These are phyloP conservation scores for Penicillium subrubescens DNA, from an alignment of 495 filamentous ascomycete genomes.

Conservation along the genomic window DNA sequence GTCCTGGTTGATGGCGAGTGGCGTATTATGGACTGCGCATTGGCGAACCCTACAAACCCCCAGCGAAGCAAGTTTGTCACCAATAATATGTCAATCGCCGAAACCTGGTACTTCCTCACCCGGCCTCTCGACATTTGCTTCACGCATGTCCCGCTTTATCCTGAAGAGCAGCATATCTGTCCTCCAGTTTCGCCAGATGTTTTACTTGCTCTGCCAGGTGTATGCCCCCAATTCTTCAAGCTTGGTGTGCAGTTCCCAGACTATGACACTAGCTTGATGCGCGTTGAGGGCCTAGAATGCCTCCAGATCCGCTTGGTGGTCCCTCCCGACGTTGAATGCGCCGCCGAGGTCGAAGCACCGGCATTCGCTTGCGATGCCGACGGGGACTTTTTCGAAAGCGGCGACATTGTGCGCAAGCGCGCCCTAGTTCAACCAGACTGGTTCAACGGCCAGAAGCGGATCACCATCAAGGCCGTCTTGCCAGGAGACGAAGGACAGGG, in stretches of 20 bases:
- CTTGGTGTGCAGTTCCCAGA: constrained; percentile 75
- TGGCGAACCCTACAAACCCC: constrained; percentile 89
- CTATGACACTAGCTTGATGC: constrained; percentile 85
- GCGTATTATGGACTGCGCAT: constrained; percentile 93
- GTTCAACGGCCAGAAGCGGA: constrained; percentile 82
- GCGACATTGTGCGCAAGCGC: constrained; percentile 80
- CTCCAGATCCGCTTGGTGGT: constrained; percentile 86
- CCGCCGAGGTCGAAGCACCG: constrained; percentile 87
- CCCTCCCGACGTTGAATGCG: constrained; percentile 86
- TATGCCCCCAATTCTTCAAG: constrained; percentile 87
- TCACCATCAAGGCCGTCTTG: constrained; percentile 87
- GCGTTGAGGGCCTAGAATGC: constrained; percentile 89
- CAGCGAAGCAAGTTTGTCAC: constrained; percentile 74
- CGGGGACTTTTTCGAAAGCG: constrained; percentile 91
- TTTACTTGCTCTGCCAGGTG: constrained; percentile 79
- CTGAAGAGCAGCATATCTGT: constrained; percentile 88
- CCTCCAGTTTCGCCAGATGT: constrained; percentile 83
- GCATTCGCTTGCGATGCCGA: constrained; percentile 80
- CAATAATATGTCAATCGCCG: constrained; percentile 65
- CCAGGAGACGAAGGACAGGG: constrained; percentile 89
- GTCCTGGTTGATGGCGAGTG: constrained; percentile 93
- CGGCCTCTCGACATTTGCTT: constrained; percentile 88
- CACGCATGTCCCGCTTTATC: constrained; percentile 86
- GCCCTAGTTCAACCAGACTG: constrained; percentile 91
- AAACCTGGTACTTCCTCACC: constrained; percentile 88